Evolutionary conservation across 371 early-diverging fungal genomes (phyloP), one percentile per base, ranked within the genome.

Genomic region (Mortierella sp.): DNA sequence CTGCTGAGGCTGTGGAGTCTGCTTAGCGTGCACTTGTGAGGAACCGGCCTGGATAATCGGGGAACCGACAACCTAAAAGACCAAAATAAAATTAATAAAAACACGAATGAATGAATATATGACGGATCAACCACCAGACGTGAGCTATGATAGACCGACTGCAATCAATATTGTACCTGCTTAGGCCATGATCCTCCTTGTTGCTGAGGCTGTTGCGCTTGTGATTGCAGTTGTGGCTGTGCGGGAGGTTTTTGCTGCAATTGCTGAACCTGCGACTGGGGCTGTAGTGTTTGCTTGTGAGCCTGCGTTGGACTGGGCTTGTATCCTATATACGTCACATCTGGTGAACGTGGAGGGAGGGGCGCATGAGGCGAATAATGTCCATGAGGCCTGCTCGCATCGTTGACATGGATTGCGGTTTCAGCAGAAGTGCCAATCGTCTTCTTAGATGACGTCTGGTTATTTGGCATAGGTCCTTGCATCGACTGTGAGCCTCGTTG

Each of bases 11-110:
- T 64, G 50, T 8, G 42, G 12, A 15, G 17, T 31, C 26, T 53
- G 54, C 8, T 44, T 53, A 37, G 44, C 58, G 41, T 50, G 57
- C 49, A 51, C 62, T 19, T 39, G 62, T 15, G 57, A 58, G 14
- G 34, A 23, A 37, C 34, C 34, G n/a, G 53, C 23, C 23, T 31
- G 37, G 1, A 39, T 12, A 19, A 34, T 6, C 15, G 53, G n/a
- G n/a, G n/a, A n/a, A n/a, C n/a, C n/a, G n/a, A n/a, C n/a, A n/a
- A n/a, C n/a, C n/a, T n/a, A n/a, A n/a, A n/a, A n/a, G n/a, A n/a
- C n/a, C n/a, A n/a, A n/a, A n/a, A n/a, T n/a, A n/a, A n/a, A n/a
- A n/a, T n/a, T n/a, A n/a, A n/a, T n/a, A n/a, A n/a, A n/a, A n/a
- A n/a, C n/a, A n/a, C n/a, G n/a, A n/a, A n/a, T n/a, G n/a, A n/a